Percentiles rank a stretch among this genome's conserved stretches.
These are phyloP conservation scores for Pseudozyma tsukubaensis DNA, from an alignment of 1,284 basidiomycete species.

Conservation along the genomic window DNA sequence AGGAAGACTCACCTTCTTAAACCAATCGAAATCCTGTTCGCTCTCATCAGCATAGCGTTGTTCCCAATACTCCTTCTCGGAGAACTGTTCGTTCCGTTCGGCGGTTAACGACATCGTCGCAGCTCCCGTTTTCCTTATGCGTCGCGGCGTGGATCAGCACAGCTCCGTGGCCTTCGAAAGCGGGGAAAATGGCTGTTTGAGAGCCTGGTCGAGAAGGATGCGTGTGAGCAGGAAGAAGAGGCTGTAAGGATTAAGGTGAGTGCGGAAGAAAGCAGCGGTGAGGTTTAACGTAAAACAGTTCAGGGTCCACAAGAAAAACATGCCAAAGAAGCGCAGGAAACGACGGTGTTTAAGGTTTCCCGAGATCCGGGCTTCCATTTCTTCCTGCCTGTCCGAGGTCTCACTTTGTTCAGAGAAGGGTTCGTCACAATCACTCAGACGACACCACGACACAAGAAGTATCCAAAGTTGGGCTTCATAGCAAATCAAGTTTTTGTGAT, in stretches of 20 bases:
- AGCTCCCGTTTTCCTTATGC: background rate
- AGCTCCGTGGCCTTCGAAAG: too few relatives aligned
- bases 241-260: background rate
- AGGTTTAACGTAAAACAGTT: background rate
- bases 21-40: constrained; percentile 63
- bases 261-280: background rate
- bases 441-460: too few relatives aligned
- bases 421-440: too few relatives aligned
- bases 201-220: too few relatives aligned
- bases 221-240: background rate
- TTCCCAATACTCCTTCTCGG: constrained; percentile 61
- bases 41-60: constrained; percentile 47
- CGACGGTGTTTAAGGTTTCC: background rate
- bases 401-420: too few relatives aligned
- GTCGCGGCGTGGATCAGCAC: too few relatives aligned
- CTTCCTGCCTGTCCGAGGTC: too few relatives aligned
- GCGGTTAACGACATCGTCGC: constrained; percentile 38
- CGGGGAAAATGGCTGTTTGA: too few relatives aligned
- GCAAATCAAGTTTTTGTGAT: too few relatives aligned
- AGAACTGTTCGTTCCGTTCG: constrained; percentile 54
- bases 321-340: background rate
- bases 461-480: too few relatives aligned
- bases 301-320: constrained; percentile 1
- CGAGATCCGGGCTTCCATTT: background rate
- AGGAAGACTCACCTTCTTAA: constrained; percentile 40